A percentile compares a stretch with the other conserved stretches of the same genome.
Evolutionary conservation across 2,329 filamentous ascomycete species (phyloP).

Genomic region (Trichoderma sp.): DNA sequence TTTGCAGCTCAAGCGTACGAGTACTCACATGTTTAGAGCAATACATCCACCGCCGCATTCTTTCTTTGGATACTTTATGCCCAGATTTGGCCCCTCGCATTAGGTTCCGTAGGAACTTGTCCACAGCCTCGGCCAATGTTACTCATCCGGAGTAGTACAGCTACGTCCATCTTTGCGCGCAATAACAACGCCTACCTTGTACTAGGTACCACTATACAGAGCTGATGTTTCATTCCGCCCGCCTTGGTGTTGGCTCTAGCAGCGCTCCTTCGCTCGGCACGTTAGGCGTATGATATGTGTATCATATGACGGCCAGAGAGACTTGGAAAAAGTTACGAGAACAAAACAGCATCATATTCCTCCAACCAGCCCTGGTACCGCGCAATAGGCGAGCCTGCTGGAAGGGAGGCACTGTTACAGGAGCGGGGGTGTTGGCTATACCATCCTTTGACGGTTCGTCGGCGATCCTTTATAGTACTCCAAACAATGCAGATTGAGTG

Average conservation of each 20-base stretch:
- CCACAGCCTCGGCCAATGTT: slow-evolving; percentile 26
- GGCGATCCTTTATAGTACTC: slow-evolving; percentile 18
- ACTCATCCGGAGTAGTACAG: slow-evolving; percentile 27
- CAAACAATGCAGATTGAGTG: background rate
- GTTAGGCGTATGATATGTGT: slow-evolving; percentile 22
- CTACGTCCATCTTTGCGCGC: slow-evolving; percentile 11
- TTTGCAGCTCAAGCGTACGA: slow-evolving; percentile 6
- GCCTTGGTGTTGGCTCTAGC: slow-evolving; percentile 18
- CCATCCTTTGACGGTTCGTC: slow-evolving; percentile 12
- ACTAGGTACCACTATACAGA: background rate
- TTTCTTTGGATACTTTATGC: slow-evolving; percentile 17
- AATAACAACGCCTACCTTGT: background rate
- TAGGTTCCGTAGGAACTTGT: slow-evolving; percentile 23
- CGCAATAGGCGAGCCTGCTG: slow-evolving; percentile 5
- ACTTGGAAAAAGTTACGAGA: background rate
- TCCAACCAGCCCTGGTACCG: background rate
- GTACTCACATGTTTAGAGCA: background rate
- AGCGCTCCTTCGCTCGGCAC: slow-evolving; percentile 8
- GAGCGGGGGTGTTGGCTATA: background rate
- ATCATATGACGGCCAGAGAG: slow-evolving; percentile 18
- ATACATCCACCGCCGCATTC: background rate
- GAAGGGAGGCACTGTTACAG: slow-evolving; percentile 1
- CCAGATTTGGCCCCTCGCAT: slow-evolving; percentile 31
- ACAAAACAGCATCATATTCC: background rate
- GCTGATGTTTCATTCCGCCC: slow-evolving; percentile 9